Conservation (phyloP, 192 early-diverging fungal genomes). For the Backusella tarrabulga region DNA sequence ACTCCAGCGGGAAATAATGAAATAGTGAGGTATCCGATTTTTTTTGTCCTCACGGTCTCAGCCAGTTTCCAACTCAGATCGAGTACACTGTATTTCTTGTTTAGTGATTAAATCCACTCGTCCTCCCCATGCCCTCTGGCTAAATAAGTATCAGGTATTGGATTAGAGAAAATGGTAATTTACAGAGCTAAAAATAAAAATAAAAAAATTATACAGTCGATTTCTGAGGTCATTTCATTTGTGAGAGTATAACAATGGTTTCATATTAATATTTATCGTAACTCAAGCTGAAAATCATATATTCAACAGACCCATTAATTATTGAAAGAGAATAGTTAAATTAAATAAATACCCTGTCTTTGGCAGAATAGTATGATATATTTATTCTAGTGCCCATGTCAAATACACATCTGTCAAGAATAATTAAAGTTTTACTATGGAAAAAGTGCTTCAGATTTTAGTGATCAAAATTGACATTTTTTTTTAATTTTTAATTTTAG, state of each 20-base stretch:
- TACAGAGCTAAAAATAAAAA: background rate
- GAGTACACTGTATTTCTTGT: background rate
- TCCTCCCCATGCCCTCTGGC: background rate
- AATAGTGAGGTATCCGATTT: background rate
- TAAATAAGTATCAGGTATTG: background rate
- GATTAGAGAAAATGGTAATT: background rate
- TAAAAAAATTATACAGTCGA: background rate
- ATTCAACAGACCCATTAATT: background rate
- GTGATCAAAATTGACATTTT: background rate
- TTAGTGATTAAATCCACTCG: background rate
- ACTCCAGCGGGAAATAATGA: background rate
- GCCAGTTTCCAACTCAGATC: background rate
- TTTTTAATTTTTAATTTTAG: background rate
- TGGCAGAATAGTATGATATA: background rate
- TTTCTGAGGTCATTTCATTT: background rate
- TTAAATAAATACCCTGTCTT: background rate
- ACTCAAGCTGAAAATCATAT: background rate
- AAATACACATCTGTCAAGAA: background rate
- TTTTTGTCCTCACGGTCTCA: slow-evolving; percentile 8
- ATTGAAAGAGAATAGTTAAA: background rate
- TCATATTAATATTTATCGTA: background rate
- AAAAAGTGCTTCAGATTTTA: background rate
- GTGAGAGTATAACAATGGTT: background rate
- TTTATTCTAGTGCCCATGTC: background rate
- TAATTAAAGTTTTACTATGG: background rate